Evolutionary conservation across 2,329 filamentous ascomycete genomes (phyloP).

Genomic region (Ascomycota sp.): DNA sequence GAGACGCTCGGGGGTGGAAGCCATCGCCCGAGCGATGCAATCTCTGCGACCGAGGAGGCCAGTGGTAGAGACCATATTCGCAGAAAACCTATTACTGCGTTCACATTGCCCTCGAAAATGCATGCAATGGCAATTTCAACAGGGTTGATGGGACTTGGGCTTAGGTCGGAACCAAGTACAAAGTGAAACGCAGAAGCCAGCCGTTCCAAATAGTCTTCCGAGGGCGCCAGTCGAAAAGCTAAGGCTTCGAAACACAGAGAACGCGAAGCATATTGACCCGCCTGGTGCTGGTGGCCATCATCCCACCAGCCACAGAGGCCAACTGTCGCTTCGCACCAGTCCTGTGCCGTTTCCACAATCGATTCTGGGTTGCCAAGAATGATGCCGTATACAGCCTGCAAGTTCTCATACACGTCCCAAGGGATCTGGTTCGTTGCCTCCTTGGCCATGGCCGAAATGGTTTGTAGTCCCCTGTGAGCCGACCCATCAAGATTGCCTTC

Average conservation of each 20-base stretch:
- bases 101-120: conserved; percentile 63
- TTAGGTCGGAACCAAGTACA: conserved; percentile 48
- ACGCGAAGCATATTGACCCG: conserved; percentile 18
- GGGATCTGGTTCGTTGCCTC: conserved; percentile 74
- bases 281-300: conserved; percentile 37
- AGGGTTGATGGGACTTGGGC: conserved; percentile 53
- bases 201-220: conserved; percentile 52
- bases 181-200: conserved; percentile 52
- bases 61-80: conserved; percentile 65
- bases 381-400: conserved; percentile 64
- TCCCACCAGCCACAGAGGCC: conserved; percentile 85
- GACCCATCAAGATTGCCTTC: conserved; percentile 34
- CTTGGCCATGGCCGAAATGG: conserved; percentile 45
- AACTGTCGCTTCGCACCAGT: conserved; percentile 81
- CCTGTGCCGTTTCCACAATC: conserved; percentile 58
- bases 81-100: conserved; percentile 54
- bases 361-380: conserved; percentile 56
- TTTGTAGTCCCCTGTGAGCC: conserved; percentile 21
- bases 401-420: conserved; percentile 73
- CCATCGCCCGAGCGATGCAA: conserved; percentile 73
- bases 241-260: conserved; percentile 16
- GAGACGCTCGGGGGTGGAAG: conserved; percentile 26
- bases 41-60: conserved; percentile 58
- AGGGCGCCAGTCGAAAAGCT: conserved; percentile 24
- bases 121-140: conserved; percentile 69